Evolutionary conservation across 177 flowering plant species (phyloP), one percentile per base, ranked within the genome.

Genomic region (Vitis hybrid): DNA sequence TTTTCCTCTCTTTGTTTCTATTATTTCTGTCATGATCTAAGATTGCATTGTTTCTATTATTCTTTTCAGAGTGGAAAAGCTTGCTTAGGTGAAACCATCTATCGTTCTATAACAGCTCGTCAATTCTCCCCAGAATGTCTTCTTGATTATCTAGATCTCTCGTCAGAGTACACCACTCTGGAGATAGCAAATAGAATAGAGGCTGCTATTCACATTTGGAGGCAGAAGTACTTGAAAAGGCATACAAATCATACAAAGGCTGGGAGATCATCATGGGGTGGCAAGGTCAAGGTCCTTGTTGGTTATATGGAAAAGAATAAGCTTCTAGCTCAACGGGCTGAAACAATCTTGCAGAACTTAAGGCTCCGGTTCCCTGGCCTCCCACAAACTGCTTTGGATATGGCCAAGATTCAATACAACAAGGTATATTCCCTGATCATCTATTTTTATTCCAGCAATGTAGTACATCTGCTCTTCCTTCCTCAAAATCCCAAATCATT

Each of bases 151-250:
- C 74, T 91, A 56, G 89, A 89, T 64, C 67, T 88, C 46, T 85
- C 94, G 52, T 87, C 94, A n/a, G 94, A 91, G 68, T 78, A 83
- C 71, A 79, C 79, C 19, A 75, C 86, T 58, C 70, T 84, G 50
- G 92, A 91, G 68, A 75, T 91, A 60, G 93, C 87, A 50, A 88
- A 87, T 73, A 77, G 91, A 67, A 74, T 87, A 61, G 97, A 91
- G 69, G 88, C 87, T 52, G 82, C 91, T 8, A 64, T 82, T 56
- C 87, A 85, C 70, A 75, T 91, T 66, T 91, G 92, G 93, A 81
- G 73, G 71, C 79, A 52, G 68, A 91, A 80, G 70, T 62, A 52
- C 65, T 80, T 40, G 60, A 81, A 80, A 64, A 86, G 57, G 51
- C 78, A 67, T 35, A 6, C 32, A 48, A 62, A 35, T 12, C 72